Conservation (phyloP, 192 early-diverging fungal genomes). For the Radiomyces spectabilis region DNA sequence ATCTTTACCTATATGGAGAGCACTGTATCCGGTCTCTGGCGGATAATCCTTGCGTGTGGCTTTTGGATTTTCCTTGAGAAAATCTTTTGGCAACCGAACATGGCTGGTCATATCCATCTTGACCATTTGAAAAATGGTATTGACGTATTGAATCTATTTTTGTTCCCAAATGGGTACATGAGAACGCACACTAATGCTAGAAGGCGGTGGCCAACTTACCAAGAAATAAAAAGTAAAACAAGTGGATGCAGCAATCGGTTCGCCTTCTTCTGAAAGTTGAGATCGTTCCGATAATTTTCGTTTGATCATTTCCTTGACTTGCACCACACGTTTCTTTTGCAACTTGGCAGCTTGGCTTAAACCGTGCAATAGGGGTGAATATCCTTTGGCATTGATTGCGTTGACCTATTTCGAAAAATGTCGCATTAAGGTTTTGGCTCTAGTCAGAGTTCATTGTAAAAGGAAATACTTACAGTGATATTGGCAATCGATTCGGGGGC, state of each 20-base stretch:
- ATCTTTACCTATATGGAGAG: slow-evolving; percentile 24
- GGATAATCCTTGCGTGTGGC: slow-evolving; percentile 12
- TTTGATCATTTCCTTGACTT: background rate
- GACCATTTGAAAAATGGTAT: no score
- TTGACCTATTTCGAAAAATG: slow-evolving; percentile 16
- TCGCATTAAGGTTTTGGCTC: no score
- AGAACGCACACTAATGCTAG: no score
- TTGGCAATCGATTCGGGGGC: background rate
- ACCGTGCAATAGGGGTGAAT: slow-evolving; percentile 15
- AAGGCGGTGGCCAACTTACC: no score
- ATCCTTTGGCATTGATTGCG: slow-evolving; percentile 11
- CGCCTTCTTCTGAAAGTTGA: background rate
- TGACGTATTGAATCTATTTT: no score
- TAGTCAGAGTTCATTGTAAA: background rate
- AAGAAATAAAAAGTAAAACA: no score
- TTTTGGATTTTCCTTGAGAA: slow-evolving; percentile 17
- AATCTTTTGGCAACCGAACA: slow-evolving; percentile 12
- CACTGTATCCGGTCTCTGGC: slow-evolving; percentile 8
- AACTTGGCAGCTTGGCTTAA: background rate
- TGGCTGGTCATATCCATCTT: slow-evolving; percentile 9
- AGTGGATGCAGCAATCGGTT: background rate
- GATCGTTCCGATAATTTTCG: background rate
- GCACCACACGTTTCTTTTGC: slow-evolving; percentile 4
- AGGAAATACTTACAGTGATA: background rate
- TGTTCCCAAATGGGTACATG: no score